These are phyloP conservation scores for Cyathus striatus DNA, from an alignment of 768 basidiomycete genomes.

Conservation along the genomic window DNA sequence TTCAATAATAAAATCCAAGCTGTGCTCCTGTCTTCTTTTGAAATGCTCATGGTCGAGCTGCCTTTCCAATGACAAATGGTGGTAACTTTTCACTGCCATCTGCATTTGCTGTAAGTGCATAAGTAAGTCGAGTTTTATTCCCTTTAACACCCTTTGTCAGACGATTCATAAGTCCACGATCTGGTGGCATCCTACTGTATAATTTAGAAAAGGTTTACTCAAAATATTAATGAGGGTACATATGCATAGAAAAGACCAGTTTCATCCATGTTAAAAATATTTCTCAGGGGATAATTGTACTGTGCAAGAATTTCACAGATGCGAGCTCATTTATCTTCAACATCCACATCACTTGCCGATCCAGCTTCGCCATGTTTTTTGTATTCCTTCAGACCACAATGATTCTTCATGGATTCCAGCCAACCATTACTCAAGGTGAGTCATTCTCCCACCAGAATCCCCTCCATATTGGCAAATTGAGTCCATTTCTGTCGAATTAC, in stretches of 20 bases:
- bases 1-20: conserved; percentile 27
- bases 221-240: conserved; percentile 4
- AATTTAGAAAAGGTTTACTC: conserved; percentile 1
- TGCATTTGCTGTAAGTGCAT: conserved; percentile 26
- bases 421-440: conserved; percentile 30
- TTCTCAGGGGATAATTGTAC: conserved; percentile 15
- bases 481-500: conserved; percentile 28
- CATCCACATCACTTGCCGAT: conserved; percentile 13
- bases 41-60: conserved; percentile 19
- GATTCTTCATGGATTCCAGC: conserved; percentile 18
- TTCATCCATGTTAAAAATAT: conserved; percentile 34
- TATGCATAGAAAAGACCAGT: conserved; percentile 28
- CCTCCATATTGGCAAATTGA: conserved; percentile 23
- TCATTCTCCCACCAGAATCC: conserved; percentile 23
- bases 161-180: conserved; percentile 18
- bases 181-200: conserved; percentile 20
- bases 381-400: conserved; percentile 15
- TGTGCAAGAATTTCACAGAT: conserved; percentile 21
- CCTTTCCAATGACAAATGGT: conserved; percentile 27
- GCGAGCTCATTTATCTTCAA: conserved; percentile 16
- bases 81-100: conserved; percentile 23
- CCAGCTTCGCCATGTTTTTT: conserved; percentile 29
- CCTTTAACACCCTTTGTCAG: conserved; percentile 24
- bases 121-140: conserved; percentile 24
- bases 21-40: conserved; percentile 18